Evolutionary conservation across 768 basidiomycete species (phyloP).

Genomic region (Lactarius quietus): DNA sequence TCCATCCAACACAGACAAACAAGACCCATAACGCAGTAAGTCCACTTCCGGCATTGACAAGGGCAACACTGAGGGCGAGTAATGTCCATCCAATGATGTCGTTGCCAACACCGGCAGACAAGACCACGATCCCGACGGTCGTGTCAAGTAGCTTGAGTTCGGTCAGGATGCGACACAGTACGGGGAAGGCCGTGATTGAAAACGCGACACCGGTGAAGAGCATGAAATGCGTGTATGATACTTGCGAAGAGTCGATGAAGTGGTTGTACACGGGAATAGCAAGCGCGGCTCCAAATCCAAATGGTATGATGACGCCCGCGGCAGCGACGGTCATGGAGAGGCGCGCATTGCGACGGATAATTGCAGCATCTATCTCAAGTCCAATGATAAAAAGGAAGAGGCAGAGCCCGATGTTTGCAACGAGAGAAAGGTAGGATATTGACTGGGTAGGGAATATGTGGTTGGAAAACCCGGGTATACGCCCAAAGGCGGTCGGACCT

Average conservation of each 20-base stretch:
- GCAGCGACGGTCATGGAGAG: constrained; percentile 66
- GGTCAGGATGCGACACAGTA: constrained; percentile 81
- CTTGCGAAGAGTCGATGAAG: constrained; percentile 58
- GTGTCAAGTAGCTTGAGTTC: constrained; percentile 91
- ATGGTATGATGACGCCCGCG: constrained; percentile 84
- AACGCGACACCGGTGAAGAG: constrained; percentile 92
- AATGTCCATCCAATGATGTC: constrained; percentile 78
- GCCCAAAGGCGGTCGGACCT: constrained; percentile 61
- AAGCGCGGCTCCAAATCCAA: constrained; percentile 75
- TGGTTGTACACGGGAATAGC: constrained; percentile 66
- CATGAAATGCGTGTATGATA: constrained; percentile 86
- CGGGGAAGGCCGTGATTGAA: constrained; percentile 84
- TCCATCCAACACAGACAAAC: constrained; percentile 75
- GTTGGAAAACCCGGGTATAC: constrained; percentile 84
- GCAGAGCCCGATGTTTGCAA: constrained; percentile 84
- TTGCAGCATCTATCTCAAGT: constrained; percentile 76
- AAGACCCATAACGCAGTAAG: constrained; percentile 84
- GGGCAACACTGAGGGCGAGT: constrained; percentile 85
- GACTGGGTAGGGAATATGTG: constrained; percentile 78
- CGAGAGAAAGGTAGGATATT: constrained; percentile 73
- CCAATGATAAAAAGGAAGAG: constrained; percentile 93
- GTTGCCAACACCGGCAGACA: constrained; percentile 89
- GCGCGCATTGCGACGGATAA: constrained; percentile 76
- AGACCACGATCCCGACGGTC: constrained; percentile 86
- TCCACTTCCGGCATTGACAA: constrained; percentile 85